These are phyloP conservation scores for Russula olivacea DNA, from an alignment of 768 basidiomycete genomes.

Conservation along the genomic window DNA sequence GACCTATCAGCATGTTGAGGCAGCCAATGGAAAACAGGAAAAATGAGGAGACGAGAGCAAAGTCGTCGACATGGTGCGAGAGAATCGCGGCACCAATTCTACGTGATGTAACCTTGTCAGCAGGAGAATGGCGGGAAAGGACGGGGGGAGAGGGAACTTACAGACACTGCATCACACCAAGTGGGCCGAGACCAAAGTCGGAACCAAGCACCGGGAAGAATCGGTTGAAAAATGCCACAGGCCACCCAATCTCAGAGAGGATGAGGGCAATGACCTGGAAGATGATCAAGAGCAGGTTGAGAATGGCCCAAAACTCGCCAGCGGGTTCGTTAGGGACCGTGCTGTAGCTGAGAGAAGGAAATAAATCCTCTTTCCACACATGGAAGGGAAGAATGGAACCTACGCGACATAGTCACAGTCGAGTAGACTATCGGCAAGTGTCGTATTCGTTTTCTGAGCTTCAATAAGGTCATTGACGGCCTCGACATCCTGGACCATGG, in stretches of 20 bases:
- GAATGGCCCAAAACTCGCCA: conserved; percentile 85
- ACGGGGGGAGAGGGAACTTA: conserved; percentile 34
- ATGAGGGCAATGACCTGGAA: conserved; percentile 76
- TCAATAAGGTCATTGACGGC: conserved; percentile 20
- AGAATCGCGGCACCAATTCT: conserved; percentile 48
- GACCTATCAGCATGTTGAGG: conserved; percentile 73
- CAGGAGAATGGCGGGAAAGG: not conserved
- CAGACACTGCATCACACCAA: conserved; percentile 86
- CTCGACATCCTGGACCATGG: conserved; percentile 24
- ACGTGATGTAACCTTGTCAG: not conserved
- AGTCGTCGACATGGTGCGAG: conserved; percentile 67
- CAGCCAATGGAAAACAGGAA: conserved; percentile 91
- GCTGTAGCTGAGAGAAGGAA: conserved; percentile 44
- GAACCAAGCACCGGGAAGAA: conserved; percentile 85
- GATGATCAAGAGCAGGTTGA: conserved; percentile 82
- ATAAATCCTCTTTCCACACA: not conserved
- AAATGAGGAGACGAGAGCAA: conserved; percentile 87
- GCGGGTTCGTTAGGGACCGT: conserved; percentile 90
- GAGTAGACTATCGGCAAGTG: conserved; percentile 1
- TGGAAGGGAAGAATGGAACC: not conserved
- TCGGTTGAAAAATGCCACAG: conserved; percentile 66
- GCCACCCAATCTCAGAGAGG: conserved; percentile 81
- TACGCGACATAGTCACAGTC: conserved; percentile 21
- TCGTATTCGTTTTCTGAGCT: conserved; percentile 21
- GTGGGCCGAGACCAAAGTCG: conserved; percentile 77